Conservation (phyloP, 495 filamentous ascomycete genomes). For the Aspergillus hancockii region DNA sequence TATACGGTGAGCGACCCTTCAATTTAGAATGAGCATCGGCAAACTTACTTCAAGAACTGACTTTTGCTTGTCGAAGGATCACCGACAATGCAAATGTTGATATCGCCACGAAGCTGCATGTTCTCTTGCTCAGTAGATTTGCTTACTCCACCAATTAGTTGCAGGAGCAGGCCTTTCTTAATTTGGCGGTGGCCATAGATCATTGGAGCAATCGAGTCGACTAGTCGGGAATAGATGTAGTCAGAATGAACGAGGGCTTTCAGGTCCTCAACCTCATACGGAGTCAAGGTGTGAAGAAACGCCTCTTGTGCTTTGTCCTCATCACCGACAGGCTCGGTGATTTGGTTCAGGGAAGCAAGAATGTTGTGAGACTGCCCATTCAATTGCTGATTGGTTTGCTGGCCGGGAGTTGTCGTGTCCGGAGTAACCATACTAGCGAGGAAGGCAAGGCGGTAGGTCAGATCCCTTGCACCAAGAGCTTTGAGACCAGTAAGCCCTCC, state of each 20-base stretch:
- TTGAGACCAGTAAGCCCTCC: constrained; percentile 86
- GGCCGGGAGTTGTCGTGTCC: constrained; percentile 77
- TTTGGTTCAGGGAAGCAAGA: constrained; percentile 76
- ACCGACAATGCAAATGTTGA: constrained; percentile 98
- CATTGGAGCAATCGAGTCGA: constrained; percentile 94
- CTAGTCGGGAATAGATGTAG: constrained; percentile 90
- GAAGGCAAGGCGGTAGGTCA: constrained; percentile 98
- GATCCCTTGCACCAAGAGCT: constrained; percentile 86
- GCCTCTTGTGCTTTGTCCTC: constrained; percentile 87
- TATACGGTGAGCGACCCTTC: constrained; percentile 1
- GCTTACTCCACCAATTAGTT: constrained; percentile 88
- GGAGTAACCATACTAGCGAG: constrained; percentile 95
- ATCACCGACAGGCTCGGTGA: constrained; percentile 61
- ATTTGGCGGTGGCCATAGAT: constrained; percentile 97
- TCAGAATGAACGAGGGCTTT: constrained; percentile 91
- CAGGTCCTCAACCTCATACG: constrained; percentile 85
- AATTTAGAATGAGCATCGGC: neutral
- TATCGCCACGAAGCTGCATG: constrained; percentile 91
- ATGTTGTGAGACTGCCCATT: constrained; percentile 77
- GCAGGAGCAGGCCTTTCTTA: constrained; percentile 93
- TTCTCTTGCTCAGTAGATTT: constrained; percentile 84
- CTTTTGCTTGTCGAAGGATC: constrained; percentile 98
- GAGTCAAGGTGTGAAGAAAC: constrained; percentile 78
- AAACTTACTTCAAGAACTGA: constrained; percentile 83
- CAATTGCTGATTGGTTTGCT: constrained; percentile 63